Base-by-base conservation (phyloP, 768 basidiomycete species). In the Mrakia hoshinonis region DNA sequence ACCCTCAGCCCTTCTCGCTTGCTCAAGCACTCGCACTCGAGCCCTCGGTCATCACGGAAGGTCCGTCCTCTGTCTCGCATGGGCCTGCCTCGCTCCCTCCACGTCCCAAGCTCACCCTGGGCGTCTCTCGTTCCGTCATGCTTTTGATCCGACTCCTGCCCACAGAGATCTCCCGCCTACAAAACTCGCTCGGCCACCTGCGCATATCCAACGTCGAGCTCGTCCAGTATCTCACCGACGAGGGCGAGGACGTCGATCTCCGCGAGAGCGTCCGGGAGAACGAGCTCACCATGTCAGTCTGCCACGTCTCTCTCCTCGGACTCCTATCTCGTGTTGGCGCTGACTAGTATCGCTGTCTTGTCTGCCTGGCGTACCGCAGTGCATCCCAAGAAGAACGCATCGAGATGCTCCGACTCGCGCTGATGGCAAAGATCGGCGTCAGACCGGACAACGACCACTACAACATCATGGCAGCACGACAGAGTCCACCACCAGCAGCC, bases 311-410 rank as follows among this genome's bases (percentile, higher is more conserved):
- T 39, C 52, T 39, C 38, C 24, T 43, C 9, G 5, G 3, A 24
- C 26, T 34, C 31, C 47, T 29, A 24, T 31, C 38, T 6, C 10
- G 6, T 38, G 6, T 39, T 34, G 46, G 62, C 46, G 26, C 39
- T 29, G 20, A 63, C 58, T 62, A 60, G 5, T 48, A 49, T 52
- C 47, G 38, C 43, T 9, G 60, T 61, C 11, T n/a, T n/a, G n/a
- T n/a, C n/a, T n/a, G 55, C 69, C 61, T 68, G 5, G 34, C 69
- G 38, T 74, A n/a, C n/a, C n/a, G 34, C 75, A 91, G 90, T 73
- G 87, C 84, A 9, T 89, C 90, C 10, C 90, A 91, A 79, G 84
- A 88, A 76, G 90, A 92, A 76, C 83, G 90, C 26, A 85, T 90
- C 70, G 80, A 80, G 34, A 89, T 91, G 65, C 82, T 90, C 65